Percentiles rank a stretch among this genome's conserved stretches.
These are phyloP conservation scores for Leccinum subrobustum DNA, from an alignment of 1,284 basidiomycete genomes.

Conservation along the genomic window DNA sequence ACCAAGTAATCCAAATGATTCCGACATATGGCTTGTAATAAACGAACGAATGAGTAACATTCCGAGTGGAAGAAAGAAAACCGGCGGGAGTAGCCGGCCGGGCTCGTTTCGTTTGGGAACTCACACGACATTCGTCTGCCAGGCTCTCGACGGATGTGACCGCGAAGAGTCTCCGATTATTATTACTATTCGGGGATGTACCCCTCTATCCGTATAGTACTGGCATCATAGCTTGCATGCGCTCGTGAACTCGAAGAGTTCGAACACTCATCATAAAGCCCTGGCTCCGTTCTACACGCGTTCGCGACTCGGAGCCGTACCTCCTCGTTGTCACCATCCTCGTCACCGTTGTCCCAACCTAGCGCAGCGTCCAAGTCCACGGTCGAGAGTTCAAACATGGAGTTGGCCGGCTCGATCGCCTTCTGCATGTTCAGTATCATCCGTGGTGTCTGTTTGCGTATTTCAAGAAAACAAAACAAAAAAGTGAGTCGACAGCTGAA, in stretches of 20 bases:
- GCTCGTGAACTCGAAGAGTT: not conserved
- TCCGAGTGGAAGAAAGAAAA: too few relatives aligned
- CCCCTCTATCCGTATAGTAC: not conserved
- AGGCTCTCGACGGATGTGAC: too few relatives aligned
- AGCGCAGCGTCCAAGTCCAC: not conserved
- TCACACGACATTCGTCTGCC: too few relatives aligned
- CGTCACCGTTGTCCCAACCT: not conserved
- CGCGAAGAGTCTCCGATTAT: not conserved
- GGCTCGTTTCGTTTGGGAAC: too few relatives aligned
- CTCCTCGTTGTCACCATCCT: not conserved
- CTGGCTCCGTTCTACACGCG: not conserved
- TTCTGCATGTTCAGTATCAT: constrained; percentile 25
- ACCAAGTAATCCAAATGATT: too few relatives aligned
- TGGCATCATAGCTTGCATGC: not conserved
- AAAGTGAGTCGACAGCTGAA: not conserved
- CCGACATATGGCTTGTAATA: too few relatives aligned
- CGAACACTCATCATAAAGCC: not conserved
- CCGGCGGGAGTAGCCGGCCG: too few relatives aligned
- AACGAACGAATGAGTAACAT: too few relatives aligned
- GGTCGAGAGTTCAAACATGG: constrained; percentile 18
- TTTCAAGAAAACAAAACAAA: not conserved
- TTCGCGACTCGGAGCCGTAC: not conserved
- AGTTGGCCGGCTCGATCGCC: constrained; percentile 10
- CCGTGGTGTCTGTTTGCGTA: constrained; percentile 18
- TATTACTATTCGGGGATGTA: not conserved